phyloP scores from a whole-genome alignment of 257 asterid species.

The Solanum ossicruentum region DNA sequence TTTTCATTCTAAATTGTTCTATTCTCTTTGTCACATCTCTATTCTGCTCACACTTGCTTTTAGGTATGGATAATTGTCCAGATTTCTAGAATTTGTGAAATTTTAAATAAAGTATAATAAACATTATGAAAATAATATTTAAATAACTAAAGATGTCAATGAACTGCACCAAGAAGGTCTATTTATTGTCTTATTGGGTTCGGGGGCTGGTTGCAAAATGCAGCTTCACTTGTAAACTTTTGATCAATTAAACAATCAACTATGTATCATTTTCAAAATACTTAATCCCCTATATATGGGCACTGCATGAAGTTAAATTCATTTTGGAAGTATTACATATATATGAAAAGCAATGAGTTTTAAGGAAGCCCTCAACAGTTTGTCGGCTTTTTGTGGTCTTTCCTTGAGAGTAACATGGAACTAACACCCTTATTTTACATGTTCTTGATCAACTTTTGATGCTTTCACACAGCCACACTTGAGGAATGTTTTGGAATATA shows the following conservation, averaged over 20 bases:
- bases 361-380: background rate
- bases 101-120: background rate
- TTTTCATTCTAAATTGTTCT: background rate
- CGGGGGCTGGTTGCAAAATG: background rate
- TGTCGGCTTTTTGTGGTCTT: background rate
- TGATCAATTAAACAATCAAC: background rate
- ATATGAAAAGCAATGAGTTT: background rate
- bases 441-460: conserved; percentile 17
- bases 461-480: conserved; percentile 71
- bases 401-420: background rate
- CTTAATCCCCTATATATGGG: background rate
- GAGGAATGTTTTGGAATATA: conserved; percentile 74
- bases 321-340: background rate
- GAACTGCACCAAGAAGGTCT: background rate
- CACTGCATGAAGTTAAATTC: background rate
- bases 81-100: background rate
- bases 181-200: background rate
- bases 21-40: background rate
- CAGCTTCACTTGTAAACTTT: background rate
- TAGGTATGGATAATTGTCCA: background rate
- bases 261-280: background rate
- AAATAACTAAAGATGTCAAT: background rate
- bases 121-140: background rate
- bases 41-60: background rate
- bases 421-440: background rate